Percentiles rank a stretch among this genome's conserved stretches.
Evolutionary conservation across 164 flowering plant species (phyloP).

Genomic region (Magnolia changhungtana): DNA sequence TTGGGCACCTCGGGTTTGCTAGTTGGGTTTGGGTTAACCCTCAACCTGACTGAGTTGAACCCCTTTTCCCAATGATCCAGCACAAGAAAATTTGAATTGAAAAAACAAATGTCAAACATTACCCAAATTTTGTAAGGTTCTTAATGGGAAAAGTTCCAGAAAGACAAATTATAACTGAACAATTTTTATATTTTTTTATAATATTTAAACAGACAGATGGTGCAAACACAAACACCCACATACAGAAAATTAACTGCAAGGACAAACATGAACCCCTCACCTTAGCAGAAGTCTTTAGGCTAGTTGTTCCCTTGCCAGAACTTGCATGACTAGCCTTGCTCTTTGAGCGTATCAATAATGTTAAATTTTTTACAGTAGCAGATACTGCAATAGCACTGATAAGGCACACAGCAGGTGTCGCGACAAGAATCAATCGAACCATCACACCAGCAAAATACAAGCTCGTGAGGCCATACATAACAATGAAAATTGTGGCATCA

Average conservation of each 20-base stretch:
- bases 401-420: constrained; percentile 98
- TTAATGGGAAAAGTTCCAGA: no score
- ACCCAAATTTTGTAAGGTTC: no score
- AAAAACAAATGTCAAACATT: no score
- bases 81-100: no score
- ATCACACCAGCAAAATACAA: constrained; percentile 99
- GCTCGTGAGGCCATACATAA: constrained; percentile 97
- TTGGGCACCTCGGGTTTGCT: no score
- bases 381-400: constrained; percentile 98
- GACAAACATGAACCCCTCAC: constrained; percentile 26
- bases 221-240: not conserved
- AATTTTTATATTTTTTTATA: no score
- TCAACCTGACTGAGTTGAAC: no score
- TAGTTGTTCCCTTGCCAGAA: constrained; percentile 46
- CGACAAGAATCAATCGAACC: constrained; percentile 98
- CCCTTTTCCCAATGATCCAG: no score
- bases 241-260: not conserved
- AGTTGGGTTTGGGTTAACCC: no score
- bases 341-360: constrained; percentile 56
- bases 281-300: constrained; percentile 66
- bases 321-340: constrained; percentile 43
- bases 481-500: constrained; percentile 94
- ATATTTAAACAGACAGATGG: no score
- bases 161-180: no score
- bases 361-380: constrained; percentile 88